Evolutionary conservation across 805 yeast genomes (phyloP), one percentile per base, ranked within the genome.

Genomic region (Metschnikowia lunata): DNA sequence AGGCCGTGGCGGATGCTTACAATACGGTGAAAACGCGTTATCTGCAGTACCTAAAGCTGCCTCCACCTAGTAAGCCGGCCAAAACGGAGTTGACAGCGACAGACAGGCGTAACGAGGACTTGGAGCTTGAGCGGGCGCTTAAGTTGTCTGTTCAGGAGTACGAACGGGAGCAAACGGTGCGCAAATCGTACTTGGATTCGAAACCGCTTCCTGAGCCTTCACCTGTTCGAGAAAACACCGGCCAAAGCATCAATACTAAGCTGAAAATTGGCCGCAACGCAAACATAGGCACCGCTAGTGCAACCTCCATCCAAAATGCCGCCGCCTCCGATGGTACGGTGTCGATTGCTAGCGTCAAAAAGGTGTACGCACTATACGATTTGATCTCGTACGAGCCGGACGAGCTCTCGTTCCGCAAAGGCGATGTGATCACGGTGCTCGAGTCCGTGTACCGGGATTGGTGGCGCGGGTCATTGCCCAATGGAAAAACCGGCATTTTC

Each of bases 401-500:
- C 49, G 97, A 93, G 52, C 73, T 91, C 36, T 82, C 95, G 1
- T 91, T 93, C 66, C 72, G 81, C 39, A 82, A 82, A 56, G 97
- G 96, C 34, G 98, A 91, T 59, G 72, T 88, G 11, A 90, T 91
- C 39, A 83, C 84, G 1, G 96, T 93, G 1, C 72, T 90, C 30
- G 98, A 90, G 55, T 75, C 84, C 12, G 95, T 86, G 6, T 90
- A 89, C 61, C 75, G 87, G 49, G 98, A 91, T 59, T 91, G 99
- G 99, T 87, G 97, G 84, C 76, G 88, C 52, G 99, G 99, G 12
- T 79, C 91, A 6, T 66, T 91, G 40, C 61, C 74, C 4, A 74
- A 78, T 43, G 97, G 97, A 1, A 76, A 75, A 43, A 73, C 81
- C 40, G 99, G 99, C 14, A 83, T 93, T 11, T 89, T 91, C 64